Conservation (phyloP, 352 stramenopile species). For the Achlya hypogyna region DNA sequence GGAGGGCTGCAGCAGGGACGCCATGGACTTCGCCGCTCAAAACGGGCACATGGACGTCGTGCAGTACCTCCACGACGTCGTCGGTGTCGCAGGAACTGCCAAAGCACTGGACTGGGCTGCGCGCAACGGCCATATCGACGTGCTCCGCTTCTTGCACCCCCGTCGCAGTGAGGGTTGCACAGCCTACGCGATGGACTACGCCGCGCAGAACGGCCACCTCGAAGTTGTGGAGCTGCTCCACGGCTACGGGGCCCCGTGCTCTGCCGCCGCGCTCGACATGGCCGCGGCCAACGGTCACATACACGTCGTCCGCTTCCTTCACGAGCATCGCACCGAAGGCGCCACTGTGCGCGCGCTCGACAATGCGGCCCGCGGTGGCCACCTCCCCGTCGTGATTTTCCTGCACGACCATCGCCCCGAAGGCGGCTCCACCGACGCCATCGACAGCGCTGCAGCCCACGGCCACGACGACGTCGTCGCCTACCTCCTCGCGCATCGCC, state of each 20-base stretch:
- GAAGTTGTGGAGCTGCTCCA: conserved; percentile 5
- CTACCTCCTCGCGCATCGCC: conserved; percentile 1
- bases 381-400: conserved; percentile 18
- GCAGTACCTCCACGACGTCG: conserved; percentile 22
- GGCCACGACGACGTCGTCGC: conserved; percentile 17
- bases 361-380: conserved; percentile 23
- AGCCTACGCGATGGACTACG: conserved; percentile 10
- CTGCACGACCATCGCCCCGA: conserved; percentile 20
- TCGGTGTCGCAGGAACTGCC: background rate
- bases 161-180: background rate
- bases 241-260: background rate
- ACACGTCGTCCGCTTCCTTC: conserved; percentile 22
- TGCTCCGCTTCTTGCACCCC: background rate
- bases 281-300: conserved; percentile 20
- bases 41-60: conserved; percentile 32
- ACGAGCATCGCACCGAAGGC: conserved; percentile 25
- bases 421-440: conserved; percentile 19
- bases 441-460: conserved; percentile 18
- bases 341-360: conserved; percentile 29
- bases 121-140: conserved; percentile 5
- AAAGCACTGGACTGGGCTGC: conserved; percentile 15
- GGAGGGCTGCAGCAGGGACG: conserved; percentile 25
- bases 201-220: conserved; percentile 6
- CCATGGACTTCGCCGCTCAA: conserved; percentile 31
- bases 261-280: conserved; percentile 4